Evolutionary conservation across 2,329 filamentous ascomycete species (phyloP), one percentile per base, ranked within the genome.

Genomic region (Fusarium buharicum): DNA sequence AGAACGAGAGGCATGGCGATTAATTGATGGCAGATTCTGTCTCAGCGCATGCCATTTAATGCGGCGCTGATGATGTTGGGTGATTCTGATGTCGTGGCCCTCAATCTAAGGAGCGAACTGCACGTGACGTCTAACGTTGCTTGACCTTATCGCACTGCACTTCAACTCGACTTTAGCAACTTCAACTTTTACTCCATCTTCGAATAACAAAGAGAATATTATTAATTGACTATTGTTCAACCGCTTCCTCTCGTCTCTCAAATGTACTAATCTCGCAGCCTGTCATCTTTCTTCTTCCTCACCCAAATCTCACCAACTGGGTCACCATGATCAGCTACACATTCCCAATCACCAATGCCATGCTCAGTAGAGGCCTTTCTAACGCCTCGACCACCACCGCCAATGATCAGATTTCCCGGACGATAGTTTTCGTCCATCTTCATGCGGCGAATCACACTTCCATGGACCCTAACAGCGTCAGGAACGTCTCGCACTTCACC

Each of bases 401-500:
- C 91, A 3, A 93, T 76, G 58, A 95, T 92, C 49, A 95, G 73
- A 59, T 95, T 95, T 0, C 91, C 91, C 0, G 91, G 91, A 0
- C 91, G 82, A 69, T 94, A 95, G 0, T 67, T 78, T 1, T 80
- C 72, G 57, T 93, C 84, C 8, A 78, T 74, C 41, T 86, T 74
- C 86, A 95, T 89, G 7, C 91, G 83, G 16, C 85, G 84, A 54
- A 95, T 86, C 0, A 92, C 91, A 18, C 88, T 91, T 37, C 87
- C 84, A 68, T 95, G 91, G 2, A 95, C 84, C 18, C 87, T 81
- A 1, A 88, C 90, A 50, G 88, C 81, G 9, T 84, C 75, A 0
- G 91, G 91, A 2, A 95, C 87, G 69, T 95, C 91, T 14, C 91
- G 84, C 0, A 89, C 86, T 75, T 94, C 91, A 10, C 91, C 92